These are phyloP conservation scores for Exutisphaerella laricina DNA, from an alignment of 2,329 filamentous ascomycete genomes.

Conservation along the genomic window DNA sequence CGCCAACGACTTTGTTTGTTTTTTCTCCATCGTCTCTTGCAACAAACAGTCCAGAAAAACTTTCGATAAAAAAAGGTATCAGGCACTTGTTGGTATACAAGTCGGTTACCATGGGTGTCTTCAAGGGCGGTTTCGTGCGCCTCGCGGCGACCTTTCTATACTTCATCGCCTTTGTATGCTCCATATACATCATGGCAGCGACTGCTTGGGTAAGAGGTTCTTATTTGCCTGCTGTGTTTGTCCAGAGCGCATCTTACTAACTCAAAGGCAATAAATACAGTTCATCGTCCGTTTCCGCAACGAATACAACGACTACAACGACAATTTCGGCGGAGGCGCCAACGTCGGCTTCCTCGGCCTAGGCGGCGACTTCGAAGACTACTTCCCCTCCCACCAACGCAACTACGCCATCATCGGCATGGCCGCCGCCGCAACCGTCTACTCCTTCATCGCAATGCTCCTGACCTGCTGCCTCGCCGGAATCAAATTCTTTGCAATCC, in stretches of 20 bases:
- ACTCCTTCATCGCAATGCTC: slow-evolving; percentile 2
- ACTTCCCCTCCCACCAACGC: not conserved
- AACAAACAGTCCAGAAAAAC: too few relatives aligned
- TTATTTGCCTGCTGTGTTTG: not conserved
- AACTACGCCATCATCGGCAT: slow-evolving; percentile 3
- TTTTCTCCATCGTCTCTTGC: too few relatives aligned
- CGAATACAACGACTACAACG: not conserved
- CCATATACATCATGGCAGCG: slow-evolving; percentile 2
- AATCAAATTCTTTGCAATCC: slow-evolving; percentile 1
- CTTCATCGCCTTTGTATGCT: slow-evolving; percentile 4
- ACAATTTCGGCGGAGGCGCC: not conserved
- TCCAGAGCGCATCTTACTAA: not conserved
- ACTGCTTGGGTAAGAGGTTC: not conserved
- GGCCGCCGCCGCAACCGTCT: not conserved
- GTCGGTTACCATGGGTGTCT: slow-evolving; percentile 1
- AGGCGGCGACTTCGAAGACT: slow-evolving; percentile 2
- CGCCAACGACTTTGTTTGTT: too few relatives aligned
- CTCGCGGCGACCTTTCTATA: not conserved
- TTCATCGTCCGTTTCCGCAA: not conserved
- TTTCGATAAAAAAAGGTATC: too few relatives aligned
- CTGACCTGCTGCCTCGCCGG: slow-evolving; percentile 3
- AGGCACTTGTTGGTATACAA: too few relatives aligned
- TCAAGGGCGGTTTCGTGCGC: slow-evolving; percentile 5
- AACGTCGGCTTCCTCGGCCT: not conserved
- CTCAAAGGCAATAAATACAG: too few relatives aligned